A percentile compares a stretch with the other conserved stretches of the same genome.
phyloP scores from a whole-genome alignment of 2,329 filamentous ascomycete species.

The Pseudogymnoascus sp. region DNA sequence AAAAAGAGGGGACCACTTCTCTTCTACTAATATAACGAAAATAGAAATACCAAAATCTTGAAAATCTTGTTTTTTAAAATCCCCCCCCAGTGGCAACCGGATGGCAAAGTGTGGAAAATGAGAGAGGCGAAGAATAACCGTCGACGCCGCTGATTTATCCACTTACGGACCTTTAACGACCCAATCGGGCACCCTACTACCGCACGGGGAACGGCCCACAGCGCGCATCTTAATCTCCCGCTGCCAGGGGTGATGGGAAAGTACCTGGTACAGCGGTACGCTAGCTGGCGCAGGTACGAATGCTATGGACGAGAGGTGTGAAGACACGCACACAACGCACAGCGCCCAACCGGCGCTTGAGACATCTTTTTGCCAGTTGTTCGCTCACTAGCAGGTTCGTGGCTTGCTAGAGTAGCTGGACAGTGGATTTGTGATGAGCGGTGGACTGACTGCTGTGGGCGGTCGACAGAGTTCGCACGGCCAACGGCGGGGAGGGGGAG shows the following conservation, averaged over 20 bases:
- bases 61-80: neutral
- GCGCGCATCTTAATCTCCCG: neutral
- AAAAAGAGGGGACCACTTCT: neutral
- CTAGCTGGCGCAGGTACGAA: no score
- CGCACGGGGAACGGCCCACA: neutral
- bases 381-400: no score
- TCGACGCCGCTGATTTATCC: no score
- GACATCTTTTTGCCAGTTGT: no score
- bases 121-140: neutral
- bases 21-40: neutral
- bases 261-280: no score
- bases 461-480: no score
- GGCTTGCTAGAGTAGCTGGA: no score
- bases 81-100: no score
- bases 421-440: no score
- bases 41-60: neutral
- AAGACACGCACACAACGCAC: neutral
- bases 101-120: neutral
- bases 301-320: neutral
- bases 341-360: no score
- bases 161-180: neutral
- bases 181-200: neutral
- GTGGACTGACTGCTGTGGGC: no score
- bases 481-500: no score
- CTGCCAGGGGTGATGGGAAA: neutral